Percentiles rank a stretch among this genome's conserved stretches.
These are phyloP conservation scores for Dendrostoma leiphaemia DNA, from an alignment of 2,329 filamentous ascomycete genomes.

Conservation along the genomic window DNA sequence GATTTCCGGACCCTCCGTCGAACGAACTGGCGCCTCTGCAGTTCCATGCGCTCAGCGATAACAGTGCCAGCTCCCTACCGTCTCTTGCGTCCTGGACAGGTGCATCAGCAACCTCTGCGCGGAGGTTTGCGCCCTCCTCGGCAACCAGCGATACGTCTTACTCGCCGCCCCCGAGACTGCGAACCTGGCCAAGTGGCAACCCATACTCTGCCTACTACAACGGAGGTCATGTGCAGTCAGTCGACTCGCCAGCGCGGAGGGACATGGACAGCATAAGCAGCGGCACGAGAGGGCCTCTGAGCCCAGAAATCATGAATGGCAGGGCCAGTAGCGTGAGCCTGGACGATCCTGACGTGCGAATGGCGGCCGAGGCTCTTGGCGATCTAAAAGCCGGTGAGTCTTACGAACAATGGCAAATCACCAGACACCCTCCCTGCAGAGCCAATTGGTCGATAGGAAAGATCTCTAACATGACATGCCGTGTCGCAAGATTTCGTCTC, in stretches of 20 bases:
- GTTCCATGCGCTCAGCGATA: constrained; percentile 25
- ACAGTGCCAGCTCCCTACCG: constrained; percentile 33
- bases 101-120: constrained; percentile 15
- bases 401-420: no score
- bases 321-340: constrained; percentile 53
- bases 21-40: constrained; percentile 45
- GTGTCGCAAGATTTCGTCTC: constrained; percentile 60
- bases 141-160: constrained; percentile 17
- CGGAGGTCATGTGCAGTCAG: constrained; percentile 40
- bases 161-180: constrained; percentile 23
- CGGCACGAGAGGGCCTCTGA: constrained; percentile 41
- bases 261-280: constrained; percentile 42
- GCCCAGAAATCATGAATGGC: constrained; percentile 45
- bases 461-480: constrained; percentile 18
- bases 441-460: background rate
- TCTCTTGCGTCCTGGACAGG: constrained; percentile 41
- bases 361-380: constrained; percentile 73
- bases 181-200: constrained; percentile 49
- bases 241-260: constrained; percentile 46
- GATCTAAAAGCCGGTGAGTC: constrained; percentile 69
- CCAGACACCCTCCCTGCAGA: background rate
- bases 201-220: constrained; percentile 48
- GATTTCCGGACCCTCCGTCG: constrained; percentile 32
- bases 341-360: constrained; percentile 65
- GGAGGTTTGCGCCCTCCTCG: constrained; percentile 25